phyloP scores from a whole-genome alignment of 1,139 yeast species.

The Saccharomyces uvarum region DNA sequence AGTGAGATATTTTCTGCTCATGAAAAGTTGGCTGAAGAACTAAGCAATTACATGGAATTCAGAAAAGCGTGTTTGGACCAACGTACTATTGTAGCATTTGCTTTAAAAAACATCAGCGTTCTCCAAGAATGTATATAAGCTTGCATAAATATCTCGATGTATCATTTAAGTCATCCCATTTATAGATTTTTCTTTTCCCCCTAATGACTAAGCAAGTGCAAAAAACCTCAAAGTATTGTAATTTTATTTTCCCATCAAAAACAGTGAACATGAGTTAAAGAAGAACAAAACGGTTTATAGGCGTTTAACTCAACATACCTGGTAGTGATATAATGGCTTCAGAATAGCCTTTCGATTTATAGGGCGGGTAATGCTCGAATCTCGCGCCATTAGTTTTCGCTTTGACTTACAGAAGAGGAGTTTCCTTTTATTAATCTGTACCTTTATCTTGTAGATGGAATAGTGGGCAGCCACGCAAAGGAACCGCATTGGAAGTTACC shows the following conservation, averaged over 20 bases:
- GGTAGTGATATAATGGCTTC: not conserved
- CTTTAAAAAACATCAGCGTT: not conserved
- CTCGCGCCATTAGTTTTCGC: not conserved
- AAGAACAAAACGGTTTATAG: not conserved
- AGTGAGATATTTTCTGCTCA: conserved; percentile 33
- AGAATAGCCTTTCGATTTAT: not conserved
- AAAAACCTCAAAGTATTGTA: not conserved
- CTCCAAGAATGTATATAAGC: not conserved
- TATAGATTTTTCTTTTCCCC: not conserved
- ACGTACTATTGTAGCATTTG: not conserved
- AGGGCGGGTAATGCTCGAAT: not conserved
- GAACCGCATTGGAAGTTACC: not conserved
- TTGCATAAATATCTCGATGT: not conserved
- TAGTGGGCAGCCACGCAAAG: not conserved
- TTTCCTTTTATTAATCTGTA: not conserved
- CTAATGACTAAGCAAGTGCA: not conserved
- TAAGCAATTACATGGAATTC: conserved; percentile 49
- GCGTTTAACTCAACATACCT: not conserved
- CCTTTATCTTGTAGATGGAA: not conserved
- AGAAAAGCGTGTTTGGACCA: conserved; percentile 23
- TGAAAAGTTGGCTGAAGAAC: conserved; percentile 55
- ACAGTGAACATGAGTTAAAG: not conserved
- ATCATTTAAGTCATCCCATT: not conserved
- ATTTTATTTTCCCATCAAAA: not conserved
- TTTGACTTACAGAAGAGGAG: not conserved